A percentile compares a stretch with the other conserved stretches of the same genome.
Evolutionary conservation across 1,284 basidiomycete genomes (phyloP).

Genomic region (Cystobasidium slooffiae): DNA sequence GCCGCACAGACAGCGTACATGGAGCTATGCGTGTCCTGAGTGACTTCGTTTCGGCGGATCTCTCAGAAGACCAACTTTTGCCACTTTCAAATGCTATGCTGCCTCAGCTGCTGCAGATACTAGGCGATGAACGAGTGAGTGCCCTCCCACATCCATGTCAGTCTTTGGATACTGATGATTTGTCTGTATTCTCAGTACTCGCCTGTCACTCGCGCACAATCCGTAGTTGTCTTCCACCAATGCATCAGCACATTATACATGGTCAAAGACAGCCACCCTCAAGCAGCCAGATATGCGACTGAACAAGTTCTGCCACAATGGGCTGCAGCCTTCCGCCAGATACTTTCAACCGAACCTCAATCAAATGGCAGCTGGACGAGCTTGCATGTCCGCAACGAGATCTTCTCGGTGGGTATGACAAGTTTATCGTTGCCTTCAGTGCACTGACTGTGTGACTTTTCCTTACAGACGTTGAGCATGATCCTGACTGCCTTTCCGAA

Average conservation of each 20-base stretch:
- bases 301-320: slow-evolving; percentile 82
- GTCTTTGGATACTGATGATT: not conserved
- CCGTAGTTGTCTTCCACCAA: slow-evolving; percentile 86
- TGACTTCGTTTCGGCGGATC: slow-evolving; percentile 81
- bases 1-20: slow-evolving; percentile 73
- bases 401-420: slow-evolving; percentile 68
- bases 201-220: slow-evolving; percentile 76
- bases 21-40: slow-evolving; percentile 93
- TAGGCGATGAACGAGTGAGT: slow-evolving; percentile 63
- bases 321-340: slow-evolving; percentile 79
- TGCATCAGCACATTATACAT: slow-evolving; percentile 87
- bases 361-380: not conserved
- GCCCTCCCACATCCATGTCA: not conserved
- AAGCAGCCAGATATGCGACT: slow-evolving; percentile 79
- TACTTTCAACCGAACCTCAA: slow-evolving; percentile 62
- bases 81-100: slow-evolving; percentile 81
- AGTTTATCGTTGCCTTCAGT: not conserved
- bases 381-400: slow-evolving; percentile 64
- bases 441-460: not conserved
- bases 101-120: slow-evolving; percentile 79
- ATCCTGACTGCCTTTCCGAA: slow-evolving; percentile 73
- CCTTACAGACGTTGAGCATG: slow-evolving; percentile 65
- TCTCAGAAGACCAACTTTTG: slow-evolving; percentile 88
- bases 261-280: slow-evolving; percentile 89
- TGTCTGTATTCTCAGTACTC: slow-evolving; percentile 65